Evolutionary conservation across 345 rosid genomes (phyloP), one percentile per base, ranked within the genome.

Genomic region (Anacardium occidentale): DNA sequence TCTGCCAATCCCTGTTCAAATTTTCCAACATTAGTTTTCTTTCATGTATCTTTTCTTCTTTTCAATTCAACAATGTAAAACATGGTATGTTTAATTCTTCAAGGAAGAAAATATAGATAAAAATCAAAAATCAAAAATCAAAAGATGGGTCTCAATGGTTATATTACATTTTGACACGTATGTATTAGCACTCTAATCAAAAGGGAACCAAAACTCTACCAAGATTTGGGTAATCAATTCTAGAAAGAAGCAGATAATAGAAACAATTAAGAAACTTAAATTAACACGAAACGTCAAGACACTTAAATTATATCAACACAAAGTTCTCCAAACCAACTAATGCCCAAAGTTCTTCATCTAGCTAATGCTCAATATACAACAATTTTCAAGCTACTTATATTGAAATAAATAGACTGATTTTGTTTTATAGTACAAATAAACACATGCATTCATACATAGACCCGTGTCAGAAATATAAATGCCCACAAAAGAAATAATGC

Each of bases 1-100:
- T 92, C 99, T 52, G 99, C 98, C 77, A 95, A 76, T 7, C 99
- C 98, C 98, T 94, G 83, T 76, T 62, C 55, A 72, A 67, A 60
- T 5, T 52, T 42, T 29, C 64, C 12, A 55, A 48, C 34, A 9
- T 66, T 13, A 62, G 12, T 34, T 34, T 52, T 21, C 47, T 18
- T 47, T 56, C 24, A 40, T 6, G 18, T 2, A 69, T 40, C 42
- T n/a, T 21, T 69, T 54, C 22, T 47, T 57, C 18, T 0, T 37
- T 20, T 54, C n/a, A 68, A 11, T 13, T 29, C 42, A 37, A 37
- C 4, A 59, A 59, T 29, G 13, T 34, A 68, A 26, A 7, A 3
- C 26, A n/a, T n/a, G 8, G 26, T 26, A 59, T 22, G 1, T 69
- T 24, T 54, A 10, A 25, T 13, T 70, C n/a, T 57, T 57, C n/a